A percentile compares a stretch with the other conserved stretches of the same genome.
Evolutionary conservation across 2,329 filamentous ascomycete genomes (phyloP).

Genomic region (Pseudogymnoascus sp.): DNA sequence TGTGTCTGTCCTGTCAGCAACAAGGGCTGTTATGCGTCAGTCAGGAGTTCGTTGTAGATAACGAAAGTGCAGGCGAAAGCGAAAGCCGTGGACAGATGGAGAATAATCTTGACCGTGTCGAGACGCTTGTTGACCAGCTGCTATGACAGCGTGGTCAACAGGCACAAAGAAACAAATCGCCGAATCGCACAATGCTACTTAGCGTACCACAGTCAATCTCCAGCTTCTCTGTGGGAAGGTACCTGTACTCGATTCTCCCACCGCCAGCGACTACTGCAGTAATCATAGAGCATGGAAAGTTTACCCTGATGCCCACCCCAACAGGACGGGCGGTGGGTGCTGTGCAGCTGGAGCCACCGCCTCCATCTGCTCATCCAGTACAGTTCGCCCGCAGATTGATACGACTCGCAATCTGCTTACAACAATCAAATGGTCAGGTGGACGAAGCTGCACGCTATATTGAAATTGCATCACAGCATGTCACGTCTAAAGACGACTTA

Average conservation of each 20-base stretch:
- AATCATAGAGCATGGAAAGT: background rate
- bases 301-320: background rate
- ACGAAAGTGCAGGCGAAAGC: background rate
- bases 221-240: background rate
- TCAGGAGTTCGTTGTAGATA: background rate
- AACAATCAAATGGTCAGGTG: background rate
- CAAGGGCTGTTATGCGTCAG: background rate
- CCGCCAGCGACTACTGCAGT: background rate
- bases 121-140: background rate
- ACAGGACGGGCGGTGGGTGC: background rate
- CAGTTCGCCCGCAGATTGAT: slow-evolving; percentile 10
- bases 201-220: background rate
- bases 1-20: background rate
- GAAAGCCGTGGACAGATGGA: background rate
- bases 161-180: background rate
- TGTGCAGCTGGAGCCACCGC: background rate
- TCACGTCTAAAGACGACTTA: slow-evolving; percentile 20
- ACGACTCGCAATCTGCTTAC: background rate
- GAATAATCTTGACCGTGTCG: background rate
- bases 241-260: background rate
- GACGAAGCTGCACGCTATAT: slow-evolving; percentile 14
- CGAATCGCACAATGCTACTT: background rate
- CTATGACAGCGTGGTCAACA: background rate
- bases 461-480: slow-evolving; percentile 18
- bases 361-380: slow-evolving; percentile 1